Base-by-base conservation (phyloP, 2,329 filamentous ascomycete genomes). In the Ciborinia camelliae region DNA sequence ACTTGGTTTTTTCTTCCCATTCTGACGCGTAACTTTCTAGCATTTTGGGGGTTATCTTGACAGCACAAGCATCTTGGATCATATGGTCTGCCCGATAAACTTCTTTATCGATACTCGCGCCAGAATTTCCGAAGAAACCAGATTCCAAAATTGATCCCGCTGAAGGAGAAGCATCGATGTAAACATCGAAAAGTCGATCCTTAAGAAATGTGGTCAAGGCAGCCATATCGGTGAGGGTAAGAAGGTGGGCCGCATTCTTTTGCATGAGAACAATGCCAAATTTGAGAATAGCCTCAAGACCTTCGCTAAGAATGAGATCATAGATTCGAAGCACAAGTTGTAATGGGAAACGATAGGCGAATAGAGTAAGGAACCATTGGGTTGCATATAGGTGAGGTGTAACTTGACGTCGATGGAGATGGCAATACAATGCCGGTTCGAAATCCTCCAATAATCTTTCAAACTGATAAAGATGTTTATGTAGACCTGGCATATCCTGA, bases 291-390 rank as follows among this genome's bases (percentile, higher is more conserved):
- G 95, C 95, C 62, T 92, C 91, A 20, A 99, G 82, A 3, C 96
- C 95, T 77, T 98, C 94, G 54, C 91, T 95, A 23, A 99, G 82
- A 60, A 99, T 95, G 63, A 99, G 80, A 75, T 99, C 95, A 77
- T 98, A 99, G 59, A 99, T 96, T 39, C 95, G 90, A 65, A 99
- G 87, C 8, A 99, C 95, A 12, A 99, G 86, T 75, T 99, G 95
- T 9, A 99, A 83, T 10, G 95, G 95, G 77, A 99, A 99, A 50
- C 96, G 90, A 77, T 99, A 99, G 39, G 94, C 92, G 75, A 99
- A 99, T n/a, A 99, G 83, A 0, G 95, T 99, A 58, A 99, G 84
- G 78, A 99, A 99, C 95, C 95, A 99, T 77, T 99, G 95, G 0
- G 95, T 99, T 52, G 95, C 95, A 75, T 99, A 99, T 10, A 99